phyloP scores from a whole-genome alignment of 768 basidiomycete genomes.

The Chalciporus chontae region DNA sequence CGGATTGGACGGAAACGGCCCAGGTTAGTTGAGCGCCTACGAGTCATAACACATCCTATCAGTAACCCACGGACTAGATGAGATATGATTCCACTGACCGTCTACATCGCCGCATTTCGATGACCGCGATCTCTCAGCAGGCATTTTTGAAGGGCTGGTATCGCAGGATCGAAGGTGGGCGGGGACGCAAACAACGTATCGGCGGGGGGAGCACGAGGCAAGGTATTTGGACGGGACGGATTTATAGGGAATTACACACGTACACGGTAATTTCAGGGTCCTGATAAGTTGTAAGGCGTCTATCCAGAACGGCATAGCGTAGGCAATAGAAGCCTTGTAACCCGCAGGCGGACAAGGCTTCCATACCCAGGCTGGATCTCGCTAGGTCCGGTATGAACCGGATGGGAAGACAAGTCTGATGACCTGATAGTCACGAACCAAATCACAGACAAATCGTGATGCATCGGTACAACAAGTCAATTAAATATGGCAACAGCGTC shows the following conservation, averaged over 20 bases:
- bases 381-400: conserved; percentile 18
- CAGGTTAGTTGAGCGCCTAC: conserved; percentile 44
- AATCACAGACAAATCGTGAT: conserved; percentile 13
- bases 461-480: conserved; percentile 1
- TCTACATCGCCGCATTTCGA: conserved; percentile 32
- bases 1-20: conserved; percentile 42
- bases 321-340: conserved; percentile 29
- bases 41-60: conserved; percentile 13
- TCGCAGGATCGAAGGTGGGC: conserved; percentile 16
- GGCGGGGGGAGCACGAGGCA: conserved; percentile 25
- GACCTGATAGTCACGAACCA: conserved; percentile 11
- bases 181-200: conserved; percentile 19
- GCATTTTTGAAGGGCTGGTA: conserved; percentile 37
- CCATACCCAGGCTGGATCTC: conserved; percentile 19
- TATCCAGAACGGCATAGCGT: conserved; percentile 28
- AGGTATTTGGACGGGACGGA: conserved; percentile 14
- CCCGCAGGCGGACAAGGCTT: conserved; percentile 19
- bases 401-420: conserved; percentile 11
- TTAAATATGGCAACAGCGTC: conserved; percentile 15
- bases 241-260: conserved; percentile 32
- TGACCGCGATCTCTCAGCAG: conserved; percentile 41
- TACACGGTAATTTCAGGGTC: conserved; percentile 35
- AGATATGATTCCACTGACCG: conserved; percentile 28
- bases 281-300: conserved; percentile 29
- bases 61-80: conserved; percentile 3